Conservation (phyloP, 805 yeast genomes). For the Phaffomyces antillensis region DNA sequence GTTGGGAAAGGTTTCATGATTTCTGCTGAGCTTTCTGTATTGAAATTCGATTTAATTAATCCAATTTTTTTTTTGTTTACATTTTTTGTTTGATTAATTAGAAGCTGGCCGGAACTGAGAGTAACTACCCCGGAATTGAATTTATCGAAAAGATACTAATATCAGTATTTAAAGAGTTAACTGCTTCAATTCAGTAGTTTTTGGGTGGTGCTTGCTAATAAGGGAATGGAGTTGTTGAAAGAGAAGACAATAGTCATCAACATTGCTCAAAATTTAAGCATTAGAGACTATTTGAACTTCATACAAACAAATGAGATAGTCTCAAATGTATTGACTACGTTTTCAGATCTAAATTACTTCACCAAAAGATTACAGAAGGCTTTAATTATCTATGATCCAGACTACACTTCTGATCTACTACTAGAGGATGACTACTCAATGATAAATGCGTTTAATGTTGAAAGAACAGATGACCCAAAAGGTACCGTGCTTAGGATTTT, state of each 20-base stretch:
- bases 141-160: too few relatives aligned
- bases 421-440: conserved; percentile 10
- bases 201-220: neutral
- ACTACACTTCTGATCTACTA: conserved; percentile 11
- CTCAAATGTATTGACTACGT: conserved; percentile 2
- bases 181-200: neutral
- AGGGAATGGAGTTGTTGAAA: conserved; percentile 1
- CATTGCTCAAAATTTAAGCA: conserved; percentile 11
- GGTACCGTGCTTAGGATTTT: conserved; percentile 7
- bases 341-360: conserved; percentile 12
- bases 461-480: conserved; percentile 18
- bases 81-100: neutral
- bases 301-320: conserved; percentile 5
- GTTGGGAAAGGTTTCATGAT: conserved; percentile 68
- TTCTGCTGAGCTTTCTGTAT: neutral
- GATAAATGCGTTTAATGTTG: conserved; percentile 8
- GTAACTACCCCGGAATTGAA: too few relatives aligned
- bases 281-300: conserved; percentile 18
- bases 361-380: conserved; percentile 7
- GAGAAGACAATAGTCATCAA: neutral
- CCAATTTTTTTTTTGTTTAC: neutral
- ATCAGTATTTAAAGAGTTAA: too few relatives aligned
- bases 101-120: neutral
- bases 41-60: too few relatives aligned
- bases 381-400: conserved; percentile 13